These are phyloP conservation scores for Mangifera indica DNA, from an alignment of 345 rosid species.

Conservation along the genomic window DNA sequence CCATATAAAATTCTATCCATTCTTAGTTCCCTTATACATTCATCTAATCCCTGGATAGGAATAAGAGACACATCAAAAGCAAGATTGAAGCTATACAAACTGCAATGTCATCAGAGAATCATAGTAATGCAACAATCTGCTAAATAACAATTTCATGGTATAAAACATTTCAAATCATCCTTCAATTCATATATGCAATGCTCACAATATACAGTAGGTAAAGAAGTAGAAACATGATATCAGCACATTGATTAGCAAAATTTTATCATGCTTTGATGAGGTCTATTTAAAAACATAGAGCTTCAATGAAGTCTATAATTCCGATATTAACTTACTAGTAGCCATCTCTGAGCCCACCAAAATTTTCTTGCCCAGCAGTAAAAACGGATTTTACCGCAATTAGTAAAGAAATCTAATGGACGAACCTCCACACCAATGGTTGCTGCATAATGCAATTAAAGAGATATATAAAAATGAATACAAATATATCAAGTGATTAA, in stretches of 20 bases:
- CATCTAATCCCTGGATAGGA: neutral
- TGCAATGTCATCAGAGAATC: no score
- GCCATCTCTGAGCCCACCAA: constrained; percentile 95
- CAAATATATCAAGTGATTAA: neutral
- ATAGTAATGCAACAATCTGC: neutral
- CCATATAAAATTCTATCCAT: no score
- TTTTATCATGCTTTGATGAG: neutral
- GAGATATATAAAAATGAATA: neutral
- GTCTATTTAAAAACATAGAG: neutral
- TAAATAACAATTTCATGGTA: neutral
- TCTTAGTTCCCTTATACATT: neutral
- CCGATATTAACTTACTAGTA: constrained; percentile 61
- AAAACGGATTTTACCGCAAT: constrained; percentile 85
- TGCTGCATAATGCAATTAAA: constrained; percentile 37
- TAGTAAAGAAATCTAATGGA: constrained; percentile 89
- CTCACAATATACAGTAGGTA: no score
- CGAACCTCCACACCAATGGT: constrained; percentile 97
- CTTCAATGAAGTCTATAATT: neutral
- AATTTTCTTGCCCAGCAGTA: constrained; percentile 98
- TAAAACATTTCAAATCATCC: neutral
- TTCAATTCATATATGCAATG: neutral
- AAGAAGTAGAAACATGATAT: no score
- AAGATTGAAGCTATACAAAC: no score
- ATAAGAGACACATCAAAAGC: no score
- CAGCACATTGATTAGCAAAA: no score